Base-by-base conservation (phyloP, 129 eudicot genomes). In the Calendula officinalis region DNA sequence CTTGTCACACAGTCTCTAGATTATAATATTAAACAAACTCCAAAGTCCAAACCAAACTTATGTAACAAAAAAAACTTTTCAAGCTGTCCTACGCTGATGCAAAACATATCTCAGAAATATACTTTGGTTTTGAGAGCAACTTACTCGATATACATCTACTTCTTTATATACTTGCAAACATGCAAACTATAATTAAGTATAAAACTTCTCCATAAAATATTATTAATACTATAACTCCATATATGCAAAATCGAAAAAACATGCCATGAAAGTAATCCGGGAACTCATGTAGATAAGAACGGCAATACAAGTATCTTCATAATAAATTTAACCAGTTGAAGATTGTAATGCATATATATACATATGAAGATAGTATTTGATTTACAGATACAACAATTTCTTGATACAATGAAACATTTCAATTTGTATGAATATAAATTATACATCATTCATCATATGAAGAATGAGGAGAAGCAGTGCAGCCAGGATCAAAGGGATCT, bases 401-500 rank as follows among this genome's bases (percentile, higher is more conserved):
- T 27, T 56, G 35, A 58, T 61, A 39, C 41, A 55, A 52, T 36
- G 27, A 36, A 39, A 58, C 56, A 65, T 57, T 64, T 67, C 36
- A 30, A 9, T 10, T 51, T 37, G 22, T 11, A 12, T 9, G 57
- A 36, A 22, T 4, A 15, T 46, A n/a, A 52, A 22, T 22, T 22
- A 0, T 49, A 41, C 32, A 63, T 84, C 81, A 91, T 54, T 92
- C 99, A 46, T 92, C 99, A 62, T 92, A 88, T 13, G 99, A 92
- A 56, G 71, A 69, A 75, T 94, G 99, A 64, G 99, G 99, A 46
- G 96, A 74, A 30, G 96, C 86, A 13, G 95, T 88, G 79, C 99
- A 94, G 9, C 96, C 99, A 72, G 84, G 84, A 61, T 94, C 92
- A 66, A 94, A 88, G n/a, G 96, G 96, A 73, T 94, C 95, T 80